Evolutionary conservation across 2,329 filamentous ascomycete species (phyloP), one percentile per base, ranked within the genome.

Genomic region (Capronia americana): DNA sequence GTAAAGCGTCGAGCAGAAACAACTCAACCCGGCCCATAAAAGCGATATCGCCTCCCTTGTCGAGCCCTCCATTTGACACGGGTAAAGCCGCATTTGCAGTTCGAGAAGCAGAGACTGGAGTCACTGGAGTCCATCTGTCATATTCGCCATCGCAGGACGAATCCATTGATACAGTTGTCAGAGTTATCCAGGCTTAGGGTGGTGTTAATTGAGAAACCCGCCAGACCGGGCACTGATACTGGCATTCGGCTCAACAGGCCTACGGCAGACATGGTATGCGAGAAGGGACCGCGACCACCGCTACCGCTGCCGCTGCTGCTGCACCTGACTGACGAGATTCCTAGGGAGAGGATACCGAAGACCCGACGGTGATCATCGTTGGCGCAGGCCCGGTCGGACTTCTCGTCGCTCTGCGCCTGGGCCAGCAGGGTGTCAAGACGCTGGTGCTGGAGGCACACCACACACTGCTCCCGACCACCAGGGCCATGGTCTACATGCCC

Each of bases 401-500:
- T 23, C 76, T 80, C 61, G 76, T 79, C 56, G 77, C 77, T 2
- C 74, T 80, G 23, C 75, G 79, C 20, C 77, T 81, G 51, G 69
- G 73, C 1, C 73, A 77, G 64, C 74, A 74, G 1, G 59, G 71
- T 8, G 74, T 79, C 10, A 71, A 74, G 14, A 75, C 77, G 50
- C 69, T 69, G n/a, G 69, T 80, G 41, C 64, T 80, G 41, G 75
- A 75, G 65, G 70, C 66, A 7, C 70, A 67, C 66, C 57, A 71
- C 2, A 61, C 63, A 23, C 70, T 77, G 30, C 73, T 75, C 57
- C 72, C 73, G 6, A 76, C 77, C 5, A 79, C 80, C 7, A 75
- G 79, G 57, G 79, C 80, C 63, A 79, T 80, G 67, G 78, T 79
- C 2, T 80, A 82, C 64, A 77, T 80, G 66, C 79, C 79, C 8